Evolutionary conservation across 495 filamentous ascomycete genomes (phyloP).

Genomic region (Talaromyces adpressus): DNA sequence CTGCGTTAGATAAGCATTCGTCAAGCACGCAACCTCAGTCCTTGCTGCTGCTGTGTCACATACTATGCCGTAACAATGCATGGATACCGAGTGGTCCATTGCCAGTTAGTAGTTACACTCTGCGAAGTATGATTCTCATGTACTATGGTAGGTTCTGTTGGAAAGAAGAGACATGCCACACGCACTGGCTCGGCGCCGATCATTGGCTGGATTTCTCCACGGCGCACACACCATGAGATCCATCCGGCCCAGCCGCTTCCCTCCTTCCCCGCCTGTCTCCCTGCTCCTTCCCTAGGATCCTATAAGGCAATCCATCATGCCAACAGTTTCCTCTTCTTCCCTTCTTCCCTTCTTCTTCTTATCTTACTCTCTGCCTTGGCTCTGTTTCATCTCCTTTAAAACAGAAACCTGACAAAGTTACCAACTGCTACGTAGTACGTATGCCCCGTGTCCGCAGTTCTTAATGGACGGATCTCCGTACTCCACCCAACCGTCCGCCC

Average conservation of each 20-base stretch:
- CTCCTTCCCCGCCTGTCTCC: neutral
- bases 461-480: neutral
- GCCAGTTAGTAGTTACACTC: too few relatives aligned
- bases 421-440: neutral
- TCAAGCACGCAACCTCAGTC: too few relatives aligned
- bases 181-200: neutral
- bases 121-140: too few relatives aligned
- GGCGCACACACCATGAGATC: neutral
- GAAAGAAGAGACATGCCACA: too few relatives aligned
- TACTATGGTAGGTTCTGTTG: too few relatives aligned
- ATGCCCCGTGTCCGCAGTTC: neutral
- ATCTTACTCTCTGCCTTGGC: neutral
- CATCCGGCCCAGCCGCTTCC: neutral
- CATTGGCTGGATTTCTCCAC: neutral
- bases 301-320: neutral
- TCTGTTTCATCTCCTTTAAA: conserved; percentile 2
- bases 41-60: too few relatives aligned
- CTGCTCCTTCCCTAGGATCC: neutral
- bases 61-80: too few relatives aligned
- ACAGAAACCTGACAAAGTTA: neutral
- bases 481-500: neutral
- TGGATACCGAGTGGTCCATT: too few relatives aligned
- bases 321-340: neutral
- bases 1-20: too few relatives aligned
- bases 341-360: conserved; percentile 6